Conservation (phyloP, 768 basidiomycete genomes). For the Auricularia sp. region DNA sequence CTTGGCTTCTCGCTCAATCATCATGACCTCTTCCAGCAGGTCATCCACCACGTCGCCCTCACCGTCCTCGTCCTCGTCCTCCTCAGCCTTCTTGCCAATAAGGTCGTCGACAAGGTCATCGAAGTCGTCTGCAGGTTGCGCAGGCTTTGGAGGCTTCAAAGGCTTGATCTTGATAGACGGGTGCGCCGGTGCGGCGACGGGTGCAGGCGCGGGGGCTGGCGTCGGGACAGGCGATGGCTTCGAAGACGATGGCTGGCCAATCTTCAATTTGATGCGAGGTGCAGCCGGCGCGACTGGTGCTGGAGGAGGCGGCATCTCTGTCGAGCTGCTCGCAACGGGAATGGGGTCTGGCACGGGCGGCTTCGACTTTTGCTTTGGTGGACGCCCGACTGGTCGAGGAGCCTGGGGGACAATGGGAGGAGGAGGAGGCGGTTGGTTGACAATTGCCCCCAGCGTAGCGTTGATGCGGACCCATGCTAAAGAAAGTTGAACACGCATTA, state of each 20-base stretch:
- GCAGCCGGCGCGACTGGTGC: constrained; percentile 15
- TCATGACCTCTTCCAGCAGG: constrained; percentile 16
- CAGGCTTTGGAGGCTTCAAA: constrained; percentile 21
- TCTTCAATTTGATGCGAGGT: constrained; percentile 5
- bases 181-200: constrained; percentile 28
- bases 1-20: constrained; percentile 25
- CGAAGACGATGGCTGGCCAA: constrained; percentile 3
- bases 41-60: constrained; percentile 24
- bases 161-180: constrained; percentile 60
- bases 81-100: constrained; percentile 53
- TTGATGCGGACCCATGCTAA: constrained; percentile 82
- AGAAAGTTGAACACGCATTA: constrained; percentile 3
- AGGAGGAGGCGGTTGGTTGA: background rate
- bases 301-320: constrained; percentile 12
- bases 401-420: constrained; percentile 2
- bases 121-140: constrained; percentile 69
- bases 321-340: constrained; percentile 13
- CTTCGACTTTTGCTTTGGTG: background rate
- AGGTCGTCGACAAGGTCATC: constrained; percentile 75
- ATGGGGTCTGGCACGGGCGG: constrained; percentile 1
- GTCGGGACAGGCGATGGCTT: constrained; percentile 9
- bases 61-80: constrained; percentile 21
- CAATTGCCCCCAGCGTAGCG: constrained; percentile 48
- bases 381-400: background rate
- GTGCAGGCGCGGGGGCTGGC: constrained; percentile 19